phyloP scores from a whole-genome alignment of 805 yeast species.

The Tetrapisispora taiwanensis region DNA sequence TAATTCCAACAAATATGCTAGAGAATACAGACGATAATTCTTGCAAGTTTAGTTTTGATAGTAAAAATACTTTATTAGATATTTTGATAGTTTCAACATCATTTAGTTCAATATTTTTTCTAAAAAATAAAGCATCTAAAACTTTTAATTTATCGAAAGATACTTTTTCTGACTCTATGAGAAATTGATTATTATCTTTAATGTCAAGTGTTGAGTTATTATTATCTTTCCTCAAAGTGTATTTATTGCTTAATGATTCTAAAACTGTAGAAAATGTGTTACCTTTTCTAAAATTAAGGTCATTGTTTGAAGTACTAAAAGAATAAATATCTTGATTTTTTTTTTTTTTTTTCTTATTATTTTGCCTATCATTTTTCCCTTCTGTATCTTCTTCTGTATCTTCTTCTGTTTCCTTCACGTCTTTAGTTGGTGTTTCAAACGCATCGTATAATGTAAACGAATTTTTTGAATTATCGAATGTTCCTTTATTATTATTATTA shows the following conservation, averaged over 20 bases:
- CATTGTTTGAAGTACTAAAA: slow-evolving; percentile 1
- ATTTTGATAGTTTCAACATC: slow-evolving; percentile 12
- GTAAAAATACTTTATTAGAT: slow-evolving; percentile 7
- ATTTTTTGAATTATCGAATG: too few relatives aligned
- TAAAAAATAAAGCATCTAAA: slow-evolving; percentile 10
- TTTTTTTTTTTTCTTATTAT: neutral
- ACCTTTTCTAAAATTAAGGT: slow-evolving; percentile 8
- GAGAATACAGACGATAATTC: slow-evolving; percentile 5
- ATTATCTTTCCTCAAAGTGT: slow-evolving; percentile 6
- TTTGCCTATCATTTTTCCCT: too few relatives aligned
- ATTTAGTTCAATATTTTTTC: slow-evolving; percentile 9
- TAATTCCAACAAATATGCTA: slow-evolving; percentile 14
- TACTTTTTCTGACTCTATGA: neutral
- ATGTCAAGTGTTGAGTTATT: neutral
- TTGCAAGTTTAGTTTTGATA: slow-evolving; percentile 14
- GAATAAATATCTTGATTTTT: neutral
- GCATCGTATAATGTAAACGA: too few relatives aligned
- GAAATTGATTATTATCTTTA: neutral
- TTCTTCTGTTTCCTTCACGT: too few relatives aligned
- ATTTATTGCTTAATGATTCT: slow-evolving; percentile 18
- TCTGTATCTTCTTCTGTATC: too few relatives aligned
- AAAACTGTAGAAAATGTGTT: slow-evolving; percentile 20
- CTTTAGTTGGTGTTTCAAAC: too few relatives aligned
- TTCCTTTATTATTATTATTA: too few relatives aligned
- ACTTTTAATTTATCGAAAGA: neutral